Evolutionary conservation across 176 grass and related monocot species (phyloP).

Genomic region (Oryza australiensis): DNA sequence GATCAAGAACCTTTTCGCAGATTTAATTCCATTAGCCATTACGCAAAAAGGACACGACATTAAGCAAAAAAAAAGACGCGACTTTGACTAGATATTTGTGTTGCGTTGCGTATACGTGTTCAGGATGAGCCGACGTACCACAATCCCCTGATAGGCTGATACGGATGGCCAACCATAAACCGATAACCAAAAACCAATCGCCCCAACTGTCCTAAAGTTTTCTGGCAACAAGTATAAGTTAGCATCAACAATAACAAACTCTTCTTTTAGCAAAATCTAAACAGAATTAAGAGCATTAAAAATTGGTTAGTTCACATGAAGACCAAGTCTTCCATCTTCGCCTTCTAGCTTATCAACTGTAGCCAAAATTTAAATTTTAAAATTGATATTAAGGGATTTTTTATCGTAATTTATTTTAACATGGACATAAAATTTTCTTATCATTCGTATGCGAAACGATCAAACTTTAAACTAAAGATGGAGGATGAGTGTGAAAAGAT

Average conservation of each 20-base stretch:
- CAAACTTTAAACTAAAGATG: background rate
- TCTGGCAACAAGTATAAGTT: background rate
- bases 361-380: no score
- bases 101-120: slow-evolving; percentile 8
- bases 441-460: no score
- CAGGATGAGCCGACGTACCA: background rate
- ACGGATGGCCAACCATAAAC: slow-evolving; percentile 50
- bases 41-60: background rate
- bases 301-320: background rate
- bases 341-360: no score
- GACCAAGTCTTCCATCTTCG: background rate
- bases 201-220: slow-evolving; percentile 6
- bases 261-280: background rate
- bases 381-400: no score
- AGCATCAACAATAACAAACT: background rate
- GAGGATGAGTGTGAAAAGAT: background rate
- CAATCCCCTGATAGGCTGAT: background rate
- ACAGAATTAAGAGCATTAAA: background rate
- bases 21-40: background rate
- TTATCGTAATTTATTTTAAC: no score
- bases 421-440: no score
- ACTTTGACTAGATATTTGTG: background rate
- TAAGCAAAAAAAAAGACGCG: background rate
- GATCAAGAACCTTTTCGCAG: background rate
- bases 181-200: slow-evolving; percentile 20